These are phyloP conservation scores for Bruguiera sexangula DNA, from an alignment of 345 rosid genomes.

Conservation along the genomic window DNA sequence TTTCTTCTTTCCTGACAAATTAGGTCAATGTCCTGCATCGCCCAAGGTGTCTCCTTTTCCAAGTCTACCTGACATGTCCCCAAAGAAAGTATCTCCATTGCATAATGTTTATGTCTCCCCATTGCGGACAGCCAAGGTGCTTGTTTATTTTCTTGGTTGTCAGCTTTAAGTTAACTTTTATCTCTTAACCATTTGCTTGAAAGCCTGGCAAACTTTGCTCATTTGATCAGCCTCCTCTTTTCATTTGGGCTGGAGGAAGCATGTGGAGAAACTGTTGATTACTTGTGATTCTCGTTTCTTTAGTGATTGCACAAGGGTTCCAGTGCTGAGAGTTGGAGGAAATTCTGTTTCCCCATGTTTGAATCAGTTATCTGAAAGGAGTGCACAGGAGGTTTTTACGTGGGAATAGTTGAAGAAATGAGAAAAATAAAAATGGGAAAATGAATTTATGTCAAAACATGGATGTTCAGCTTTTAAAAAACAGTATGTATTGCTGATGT, in stretches of 20 bases:
- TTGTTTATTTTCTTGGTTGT: conserved; percentile 4
- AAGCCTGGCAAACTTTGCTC: background rate
- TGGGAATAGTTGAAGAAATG: too few relatives aligned
- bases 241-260: background rate
- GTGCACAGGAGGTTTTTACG: too few relatives aligned
- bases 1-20: conserved; percentile 15
- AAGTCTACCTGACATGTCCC: conserved; percentile 92
- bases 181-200: background rate
- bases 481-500: too few relatives aligned
- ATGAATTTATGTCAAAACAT: too few relatives aligned
- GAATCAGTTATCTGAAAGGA: too few relatives aligned
- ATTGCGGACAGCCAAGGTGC: conserved; percentile 88
- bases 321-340: too few relatives aligned
- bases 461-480: too few relatives aligned
- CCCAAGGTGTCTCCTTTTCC: conserved; percentile 84
- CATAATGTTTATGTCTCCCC: conserved; percentile 96
- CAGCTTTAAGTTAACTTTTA: conserved; percentile 1
- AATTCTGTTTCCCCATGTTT: too few relatives aligned
- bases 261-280: background rate
- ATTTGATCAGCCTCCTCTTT: background rate
- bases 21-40: conserved; percentile 86
- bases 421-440: too few relatives aligned
- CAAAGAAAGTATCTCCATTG: conserved; percentile 80
- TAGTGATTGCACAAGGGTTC: too few relatives aligned
- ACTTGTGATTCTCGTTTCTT: background rate